Percentiles rank a stretch among this genome's conserved stretches.
Evolutionary conservation across 2,329 filamentous ascomycete genomes (phyloP).

Genomic region (Aspergillus viridinutans): DNA sequence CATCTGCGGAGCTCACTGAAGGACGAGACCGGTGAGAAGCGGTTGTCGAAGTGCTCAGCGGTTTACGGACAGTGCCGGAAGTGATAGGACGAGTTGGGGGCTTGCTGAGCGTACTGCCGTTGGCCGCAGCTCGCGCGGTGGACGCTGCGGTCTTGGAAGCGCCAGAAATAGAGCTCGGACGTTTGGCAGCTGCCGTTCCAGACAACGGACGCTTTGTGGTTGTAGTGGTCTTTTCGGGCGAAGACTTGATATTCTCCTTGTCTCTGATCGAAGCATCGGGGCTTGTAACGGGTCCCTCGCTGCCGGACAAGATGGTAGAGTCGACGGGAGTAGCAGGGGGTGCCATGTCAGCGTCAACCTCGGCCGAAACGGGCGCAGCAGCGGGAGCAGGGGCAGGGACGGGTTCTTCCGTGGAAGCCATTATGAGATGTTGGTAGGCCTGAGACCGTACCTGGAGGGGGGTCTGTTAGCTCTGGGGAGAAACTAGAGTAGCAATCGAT

Average conservation of each 20-base stretch:
- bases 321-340: constrained; percentile 34
- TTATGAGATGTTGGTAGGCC: constrained; percentile 11
- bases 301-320: constrained; percentile 29
- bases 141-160: constrained; percentile 27
- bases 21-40: constrained; percentile 38
- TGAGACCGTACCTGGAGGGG: neutral
- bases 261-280: constrained; percentile 29
- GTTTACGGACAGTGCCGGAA: constrained; percentile 31
- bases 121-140: constrained; percentile 25
- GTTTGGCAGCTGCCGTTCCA: constrained; percentile 32
- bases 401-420: constrained; percentile 35
- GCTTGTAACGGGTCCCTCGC: constrained; percentile 31
- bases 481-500: neutral
- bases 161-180: constrained; percentile 33
- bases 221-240: constrained; percentile 29
- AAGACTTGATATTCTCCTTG: constrained; percentile 30
- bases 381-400: constrained; percentile 15
- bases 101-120: constrained; percentile 40
- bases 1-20: constrained; percentile 43
- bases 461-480: neutral
- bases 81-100: constrained; percentile 42
- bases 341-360: constrained; percentile 26
- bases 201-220: constrained; percentile 32
- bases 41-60: constrained; percentile 33
- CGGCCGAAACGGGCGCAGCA: constrained; percentile 13